Percentiles rank a stretch among this genome's conserved stretches.
Evolutionary conservation across 1,284 basidiomycete genomes (phyloP).

Genomic region (Microbotryomycetes sp.): DNA sequence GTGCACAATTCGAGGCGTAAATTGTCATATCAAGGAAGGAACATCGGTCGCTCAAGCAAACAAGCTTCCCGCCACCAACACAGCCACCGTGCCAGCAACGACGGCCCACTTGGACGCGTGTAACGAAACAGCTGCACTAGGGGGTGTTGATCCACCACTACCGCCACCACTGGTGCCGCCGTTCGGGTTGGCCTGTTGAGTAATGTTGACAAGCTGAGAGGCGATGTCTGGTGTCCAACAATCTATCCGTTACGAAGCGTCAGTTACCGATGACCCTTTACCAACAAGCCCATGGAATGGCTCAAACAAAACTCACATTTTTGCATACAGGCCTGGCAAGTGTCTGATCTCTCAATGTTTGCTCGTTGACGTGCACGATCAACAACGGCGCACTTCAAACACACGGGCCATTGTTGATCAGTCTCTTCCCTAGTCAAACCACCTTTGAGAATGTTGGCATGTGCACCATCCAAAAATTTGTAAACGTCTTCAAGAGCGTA

Average conservation of each 20-base stretch:
- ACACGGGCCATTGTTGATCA: conserved; percentile 43
- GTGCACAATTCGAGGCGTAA: too few species aligned
- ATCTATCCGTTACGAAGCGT: background rate
- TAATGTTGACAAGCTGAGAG: background rate
- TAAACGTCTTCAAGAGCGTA: conserved; percentile 29
- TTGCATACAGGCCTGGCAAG: conserved; percentile 43
- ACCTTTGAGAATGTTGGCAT: conserved; percentile 28
- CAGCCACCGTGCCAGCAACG: background rate
- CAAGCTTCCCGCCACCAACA: too few species aligned
- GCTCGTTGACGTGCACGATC: conserved; percentile 40
- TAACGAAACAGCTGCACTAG: background rate
- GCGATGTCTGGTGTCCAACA: background rate
- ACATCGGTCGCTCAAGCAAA: background rate
- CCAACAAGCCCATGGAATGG: too few species aligned
- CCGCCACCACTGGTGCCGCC: background rate
- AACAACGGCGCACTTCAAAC: conserved; percentile 46
- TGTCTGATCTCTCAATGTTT: conserved; percentile 34
- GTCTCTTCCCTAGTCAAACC: conserved; percentile 41
- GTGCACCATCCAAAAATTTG: conserved; percentile 30
- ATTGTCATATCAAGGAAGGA: too few species aligned
- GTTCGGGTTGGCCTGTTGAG: background rate
- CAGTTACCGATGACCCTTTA: too few species aligned
- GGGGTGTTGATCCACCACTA: too few species aligned
- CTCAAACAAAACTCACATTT: conserved; percentile 39
- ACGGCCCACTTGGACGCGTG: background rate